phyloP scores from a whole-genome alignment of 73 alveolate genomes.

The Tetrahymena thermophila region DNA sequence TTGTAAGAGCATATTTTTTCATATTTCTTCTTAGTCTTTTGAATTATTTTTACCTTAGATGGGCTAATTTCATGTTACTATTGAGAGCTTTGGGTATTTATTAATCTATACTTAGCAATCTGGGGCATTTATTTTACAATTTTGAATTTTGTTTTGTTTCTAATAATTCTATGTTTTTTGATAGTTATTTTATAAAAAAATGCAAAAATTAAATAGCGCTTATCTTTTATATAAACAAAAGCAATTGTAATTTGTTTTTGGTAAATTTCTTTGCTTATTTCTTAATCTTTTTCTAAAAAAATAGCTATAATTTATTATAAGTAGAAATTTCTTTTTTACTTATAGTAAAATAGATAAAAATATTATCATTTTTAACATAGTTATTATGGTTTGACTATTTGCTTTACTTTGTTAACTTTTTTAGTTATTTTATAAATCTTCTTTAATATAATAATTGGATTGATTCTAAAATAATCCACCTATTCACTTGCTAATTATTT shows the following conservation, averaged over 20 bases:
- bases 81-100: neutral
- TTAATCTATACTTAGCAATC: neutral
- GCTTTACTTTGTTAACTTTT: no score
- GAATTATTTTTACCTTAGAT: neutral
- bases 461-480: no score
- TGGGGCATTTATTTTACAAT: neutral
- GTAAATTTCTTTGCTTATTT: neutral
- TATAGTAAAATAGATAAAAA: no score
- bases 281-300: neutral
- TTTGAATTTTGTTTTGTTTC: no score
- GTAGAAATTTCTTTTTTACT: no score
- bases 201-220: neutral
- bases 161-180: neutral
- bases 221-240: no score
- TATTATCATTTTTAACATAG: no score
- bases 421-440: no score
- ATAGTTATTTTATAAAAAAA: neutral
- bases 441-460: no score
- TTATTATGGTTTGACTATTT: no score
- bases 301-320: no score
- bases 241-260: neutral
- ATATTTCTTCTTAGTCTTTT: neutral
- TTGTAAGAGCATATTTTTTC: neutral
- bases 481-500: no score
- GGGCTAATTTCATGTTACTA: neutral